Percentiles rank a stretch among this genome's conserved stretches.
Conservation (phyloP, 768 basidiomycete genomes). For the Lactarius hatsudake region DNA sequence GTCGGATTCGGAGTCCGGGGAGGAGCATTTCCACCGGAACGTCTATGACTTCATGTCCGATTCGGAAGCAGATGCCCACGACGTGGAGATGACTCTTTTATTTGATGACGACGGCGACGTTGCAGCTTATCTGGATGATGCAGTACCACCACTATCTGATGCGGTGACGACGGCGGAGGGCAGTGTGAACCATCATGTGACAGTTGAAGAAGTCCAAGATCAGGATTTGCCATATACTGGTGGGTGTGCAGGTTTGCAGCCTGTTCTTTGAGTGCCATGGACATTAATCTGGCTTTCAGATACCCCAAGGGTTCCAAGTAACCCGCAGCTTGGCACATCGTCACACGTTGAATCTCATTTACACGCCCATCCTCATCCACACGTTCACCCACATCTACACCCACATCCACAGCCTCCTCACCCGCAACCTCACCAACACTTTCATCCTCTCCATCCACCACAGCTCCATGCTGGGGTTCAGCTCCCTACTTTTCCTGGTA, state of each 20-base stretch:
- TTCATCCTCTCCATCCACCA: slow-evolving; percentile 1
- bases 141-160: neutral
- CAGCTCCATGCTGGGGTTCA: neutral
- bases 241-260: slow-evolving; percentile 6
- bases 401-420: neutral
- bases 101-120: slow-evolving; percentile 15
- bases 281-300: slow-evolving; percentile 5
- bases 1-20: slow-evolving; percentile 25
- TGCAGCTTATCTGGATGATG: neutral
- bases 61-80: slow-evolving; percentile 25
- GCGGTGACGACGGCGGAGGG: neutral
- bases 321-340: neutral
- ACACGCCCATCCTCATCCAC: slow-evolving; percentile 8
- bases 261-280: neutral
- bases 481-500: slow-evolving; percentile 13
- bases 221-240: slow-evolving; percentile 7
- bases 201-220: slow-evolving; percentile 23
- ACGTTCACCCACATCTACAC: slow-evolving; percentile 5
- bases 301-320: neutral
- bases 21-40: neutral
- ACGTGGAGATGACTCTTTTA: slow-evolving; percentile 26
- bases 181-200: slow-evolving; percentile 6
- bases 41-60: slow-evolving; percentile 21
- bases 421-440: slow-evolving; percentile 1
- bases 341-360: slow-evolving; percentile 2